Base-by-base conservation (phyloP, 768 basidiomycete species). In the Russula compacta region DNA sequence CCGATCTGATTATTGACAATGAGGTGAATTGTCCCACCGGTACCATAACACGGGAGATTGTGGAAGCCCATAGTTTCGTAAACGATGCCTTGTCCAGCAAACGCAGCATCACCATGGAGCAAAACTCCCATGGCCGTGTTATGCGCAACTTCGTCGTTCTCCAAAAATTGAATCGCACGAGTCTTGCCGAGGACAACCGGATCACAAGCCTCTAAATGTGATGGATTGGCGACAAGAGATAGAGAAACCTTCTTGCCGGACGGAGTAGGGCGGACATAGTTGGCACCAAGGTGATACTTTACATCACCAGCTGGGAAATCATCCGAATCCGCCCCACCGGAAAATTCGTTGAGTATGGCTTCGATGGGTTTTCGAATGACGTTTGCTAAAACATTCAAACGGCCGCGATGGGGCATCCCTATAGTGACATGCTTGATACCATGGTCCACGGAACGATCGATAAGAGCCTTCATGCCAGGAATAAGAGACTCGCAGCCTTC, bases 21-120 rank as follows among this genome's bases (percentile, higher is more conserved):
- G 59, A 99, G 78, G 71, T 99, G 97, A 67, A 99, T 92, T 51
- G 97, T 98, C 59, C 97, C 97, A 60, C 97, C 97, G 14, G 94
- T 98, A 36, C 95, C 94, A 72, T 98, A 99, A 75, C 82, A 86
- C 24, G 93, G 93, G 49, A 99, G 82, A 70, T 88, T 92, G 77
- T 94, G 89, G 78, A 98, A 89, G 68, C 97, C 97, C 89, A 97
- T 97, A 32, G 95, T 98, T 79, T 99, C 97, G 75, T 99, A 99
- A 21, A 99, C 95, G 59, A 98, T 79, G 74, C 97, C 97, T 71
- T 99, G 97, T 24, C 95, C 97, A 54, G 97, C 93, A 70, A 99
- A 99, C 9, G 97, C 95, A 33, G 97, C 95, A 69, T 99, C 97
- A 70, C 97, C 97, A 72, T 99, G 97, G 32, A 98, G 82, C 55